Conservation (phyloP, 345 rosid species). For the Pugionium cornutum region DNA sequence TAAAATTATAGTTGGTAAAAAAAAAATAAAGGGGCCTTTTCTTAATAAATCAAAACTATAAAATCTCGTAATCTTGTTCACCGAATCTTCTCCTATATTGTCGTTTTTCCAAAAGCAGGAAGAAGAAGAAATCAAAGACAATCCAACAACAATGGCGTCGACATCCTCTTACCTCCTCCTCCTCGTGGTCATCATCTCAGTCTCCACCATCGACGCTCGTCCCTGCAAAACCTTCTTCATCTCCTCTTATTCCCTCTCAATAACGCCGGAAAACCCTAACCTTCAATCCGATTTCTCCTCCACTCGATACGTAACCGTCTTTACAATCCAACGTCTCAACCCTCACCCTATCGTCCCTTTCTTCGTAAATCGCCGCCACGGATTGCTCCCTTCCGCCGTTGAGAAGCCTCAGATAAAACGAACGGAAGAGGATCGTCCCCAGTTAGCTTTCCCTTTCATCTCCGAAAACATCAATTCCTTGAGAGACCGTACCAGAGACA, state of each 20-base stretch:
- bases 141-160: slow-evolving; percentile 38
- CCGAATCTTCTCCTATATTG: too few species aligned
- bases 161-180: slow-evolving; percentile 34
- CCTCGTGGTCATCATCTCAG: slow-evolving; percentile 37
- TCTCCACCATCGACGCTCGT: slow-evolving; percentile 43
- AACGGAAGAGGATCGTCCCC: slow-evolving; percentile 17
- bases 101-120: too few species aligned
- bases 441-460: slow-evolving; percentile 30
- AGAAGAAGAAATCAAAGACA: slow-evolving; percentile 19
- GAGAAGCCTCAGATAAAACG: slow-evolving; percentile 25
- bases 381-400: slow-evolving; percentile 38
- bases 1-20: too few species aligned
- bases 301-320: slow-evolving; percentile 56
- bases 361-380: slow-evolving; percentile 32
- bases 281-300: slow-evolving; percentile 45
- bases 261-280: slow-evolving; percentile 55
- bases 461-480: slow-evolving; percentile 45
- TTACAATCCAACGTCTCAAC: slow-evolving; percentile 56
- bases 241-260: slow-evolving; percentile 70
- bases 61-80: too few species aligned
- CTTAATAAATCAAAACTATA: too few species aligned
- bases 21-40: too few species aligned
- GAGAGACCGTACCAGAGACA: slow-evolving; percentile 79
- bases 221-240: slow-evolving; percentile 61
- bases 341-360: slow-evolving; percentile 26